Percentiles rank a stretch among this genome's conserved stretches.
These are phyloP conservation scores for Chenopodium berlandieri DNA, from an alignment of 148 eudicot species.

Conservation along the genomic window DNA sequence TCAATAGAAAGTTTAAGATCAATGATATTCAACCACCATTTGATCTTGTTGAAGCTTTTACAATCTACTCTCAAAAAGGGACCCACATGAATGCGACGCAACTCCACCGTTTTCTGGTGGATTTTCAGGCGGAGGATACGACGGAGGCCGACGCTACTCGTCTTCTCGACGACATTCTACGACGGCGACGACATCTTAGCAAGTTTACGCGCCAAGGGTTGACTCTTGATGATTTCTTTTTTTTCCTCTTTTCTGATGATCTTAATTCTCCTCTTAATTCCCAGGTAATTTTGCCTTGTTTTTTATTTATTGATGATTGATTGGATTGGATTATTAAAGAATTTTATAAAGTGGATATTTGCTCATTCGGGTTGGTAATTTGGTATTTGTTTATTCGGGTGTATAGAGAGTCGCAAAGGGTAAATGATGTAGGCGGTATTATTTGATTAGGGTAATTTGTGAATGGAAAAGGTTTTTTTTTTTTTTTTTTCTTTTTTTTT, in stretches of 20 bases:
- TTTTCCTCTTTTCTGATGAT: slow-evolving; percentile 53
- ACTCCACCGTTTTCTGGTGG: slow-evolving; percentile 52
- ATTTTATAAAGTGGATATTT: no score
- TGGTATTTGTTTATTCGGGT: not conserved
- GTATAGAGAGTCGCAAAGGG: no score
- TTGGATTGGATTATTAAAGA: no score
- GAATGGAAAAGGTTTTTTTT: not conserved
- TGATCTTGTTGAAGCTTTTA: slow-evolving; percentile 65
- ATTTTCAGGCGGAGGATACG: slow-evolving; percentile 52
- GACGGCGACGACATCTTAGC: slow-evolving; percentile 33
- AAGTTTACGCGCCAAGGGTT: slow-evolving; percentile 33
- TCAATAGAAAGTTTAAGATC: slow-evolving; percentile 76
- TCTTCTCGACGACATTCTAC: slow-evolving; percentile 39
- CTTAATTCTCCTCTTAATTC: slow-evolving; percentile 60
- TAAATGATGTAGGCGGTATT: no score
- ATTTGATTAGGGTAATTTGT: not conserved
- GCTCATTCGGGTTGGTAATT: not conserved
- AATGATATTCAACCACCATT: slow-evolving; percentile 60
- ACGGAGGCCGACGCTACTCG: slow-evolving; percentile 38
- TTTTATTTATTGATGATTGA: not conserved
- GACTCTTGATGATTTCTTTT: slow-evolving; percentile 68
- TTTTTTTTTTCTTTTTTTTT: not conserved
- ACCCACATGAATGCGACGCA: slow-evolving; percentile 46
- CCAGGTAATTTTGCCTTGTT: slow-evolving; percentile 38
- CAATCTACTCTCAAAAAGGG: slow-evolving; percentile 32